Evolutionary conservation across 2,329 filamentous ascomycete genomes (phyloP).

Genomic region (Penicillium sp.): DNA sequence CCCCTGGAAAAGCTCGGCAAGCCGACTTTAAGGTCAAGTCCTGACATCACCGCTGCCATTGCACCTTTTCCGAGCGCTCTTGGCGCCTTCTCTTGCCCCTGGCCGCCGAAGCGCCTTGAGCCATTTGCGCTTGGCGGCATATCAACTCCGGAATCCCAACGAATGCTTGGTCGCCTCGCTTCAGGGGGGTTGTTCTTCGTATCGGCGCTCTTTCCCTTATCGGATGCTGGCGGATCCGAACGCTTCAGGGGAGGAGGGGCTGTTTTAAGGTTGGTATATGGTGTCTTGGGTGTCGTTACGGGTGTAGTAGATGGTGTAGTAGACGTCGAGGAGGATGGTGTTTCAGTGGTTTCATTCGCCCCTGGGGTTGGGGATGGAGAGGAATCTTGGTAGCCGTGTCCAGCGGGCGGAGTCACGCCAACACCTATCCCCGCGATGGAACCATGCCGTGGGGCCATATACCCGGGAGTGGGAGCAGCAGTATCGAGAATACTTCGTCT

Average conservation of each 20-base stretch:
- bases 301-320: constrained; percentile 20
- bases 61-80: constrained; percentile 40
- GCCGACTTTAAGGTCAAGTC: constrained; percentile 41
- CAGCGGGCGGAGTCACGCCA: constrained; percentile 38
- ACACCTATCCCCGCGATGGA: constrained; percentile 46
- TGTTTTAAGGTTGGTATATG: constrained; percentile 17
- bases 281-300: constrained; percentile 26
- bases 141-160: constrained; percentile 25
- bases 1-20: constrained; percentile 42
- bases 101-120: constrained; percentile 50
- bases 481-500: constrained; percentile 72
- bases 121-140: constrained; percentile 34
- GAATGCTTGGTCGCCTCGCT: constrained; percentile 35
- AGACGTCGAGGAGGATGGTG: constrained; percentile 17
- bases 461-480: constrained; percentile 57
- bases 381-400: constrained; percentile 32
- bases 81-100: constrained; percentile 39
- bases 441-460: constrained; percentile 38
- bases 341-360: constrained; percentile 24
- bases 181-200: constrained; percentile 12
- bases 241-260: constrained; percentile 17
- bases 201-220: constrained; percentile 28
- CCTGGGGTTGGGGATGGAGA: constrained; percentile 40
- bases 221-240: constrained; percentile 26
- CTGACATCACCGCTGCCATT: constrained; percentile 55